Base-by-base conservation (phyloP, 2,329 filamentous ascomycete species). In the Amylocarpus encephaloides region DNA sequence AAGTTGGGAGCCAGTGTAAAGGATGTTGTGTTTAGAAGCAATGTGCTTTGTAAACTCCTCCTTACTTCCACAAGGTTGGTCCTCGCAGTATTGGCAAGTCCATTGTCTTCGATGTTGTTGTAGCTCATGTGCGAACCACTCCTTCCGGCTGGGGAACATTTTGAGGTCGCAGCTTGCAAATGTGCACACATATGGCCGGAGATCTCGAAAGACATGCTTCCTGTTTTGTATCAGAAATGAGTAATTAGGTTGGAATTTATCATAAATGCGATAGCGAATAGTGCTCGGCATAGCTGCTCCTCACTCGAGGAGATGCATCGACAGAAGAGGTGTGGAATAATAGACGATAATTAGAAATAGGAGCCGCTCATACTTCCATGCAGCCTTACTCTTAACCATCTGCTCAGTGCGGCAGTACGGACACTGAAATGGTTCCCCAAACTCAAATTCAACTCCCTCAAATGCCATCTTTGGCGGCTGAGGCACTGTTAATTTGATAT, bases 161-260 rank as follows among this genome's bases (percentile, higher is more conserved):
- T 53, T 45, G 16, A 57, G 12, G 2, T 64, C 53, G 19, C 65
- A 67, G 6, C 60, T 53, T 15, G 62, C 52, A 18, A 59, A 58
- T 18, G 64, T 66, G 55, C 65, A 67, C 1, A 67, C 57, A 46
- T 66, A 67, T 18, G 63, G 53, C 48, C 60, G 62, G 2, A 67
- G 55, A 41, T 67, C 64, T 7, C 48, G 42, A n/a, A 62, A 56
- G 12, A 65, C 62, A 44, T 67, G 64, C 6, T 52, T 51, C 35
- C 64, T 62, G n/a, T n/a, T n/a, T n/a, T 40, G n/a, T 18, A 34
- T 16, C 32, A 16, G 12, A 38, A 38, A 22, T 32, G 3, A 9
- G 18, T 2, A 10, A n/a, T 34, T 34, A 9, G n/a, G 32, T 34
- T 34, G 32, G 9, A n/a, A 34, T 34, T n/a, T n/a, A n/a, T n/a